phyloP scores from a whole-genome alignment of 192 early-diverging fungal species.

The Coemansia sp. region DNA sequence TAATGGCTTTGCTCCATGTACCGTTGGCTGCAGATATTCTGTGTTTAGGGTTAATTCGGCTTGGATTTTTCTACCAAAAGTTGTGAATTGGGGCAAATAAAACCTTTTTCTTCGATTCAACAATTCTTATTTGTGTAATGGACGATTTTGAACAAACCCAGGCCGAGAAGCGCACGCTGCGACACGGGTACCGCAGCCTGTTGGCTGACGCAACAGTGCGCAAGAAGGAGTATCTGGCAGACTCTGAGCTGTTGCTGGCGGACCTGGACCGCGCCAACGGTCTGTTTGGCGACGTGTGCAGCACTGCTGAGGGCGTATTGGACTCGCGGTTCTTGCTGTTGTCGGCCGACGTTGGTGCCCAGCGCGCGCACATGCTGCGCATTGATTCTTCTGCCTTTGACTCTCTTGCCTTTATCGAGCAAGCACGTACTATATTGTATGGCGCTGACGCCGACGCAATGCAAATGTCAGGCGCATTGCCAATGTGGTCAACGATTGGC shows the following conservation, averaged over 20 bases:
- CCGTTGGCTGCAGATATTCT: too few species aligned
- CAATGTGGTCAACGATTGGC: conserved; percentile 67
- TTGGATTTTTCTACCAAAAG: too few species aligned
- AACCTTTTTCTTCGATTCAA: not conserved
- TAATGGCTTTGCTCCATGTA: too few species aligned
- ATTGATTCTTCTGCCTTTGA: conserved; percentile 76
- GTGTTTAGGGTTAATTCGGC: too few species aligned
- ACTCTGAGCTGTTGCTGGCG: conserved; percentile 30
- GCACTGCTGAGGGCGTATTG: conserved; percentile 83
- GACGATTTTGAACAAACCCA: conserved; percentile 17
- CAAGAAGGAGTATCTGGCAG: conserved; percentile 47
- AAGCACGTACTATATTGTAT: conserved; percentile 57
- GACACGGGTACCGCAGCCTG: conserved; percentile 47
- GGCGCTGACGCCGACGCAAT: conserved; percentile 55
- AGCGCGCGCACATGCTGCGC: conserved; percentile 75
- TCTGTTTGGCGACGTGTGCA: conserved; percentile 60
- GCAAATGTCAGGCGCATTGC: conserved; percentile 23
- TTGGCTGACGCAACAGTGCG: conserved; percentile 40
- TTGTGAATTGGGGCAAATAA: not conserved
- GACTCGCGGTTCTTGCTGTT: conserved; percentile 81
- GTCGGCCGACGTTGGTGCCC: conserved; percentile 70
- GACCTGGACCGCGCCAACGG: conserved; percentile 45
- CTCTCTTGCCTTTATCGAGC: conserved; percentile 72
- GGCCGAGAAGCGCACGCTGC: conserved; percentile 31
- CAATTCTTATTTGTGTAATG: not conserved